Base-by-base conservation (phyloP, 1,284 basidiomycete genomes). In the Uromyces viciae-fabae region DNA sequence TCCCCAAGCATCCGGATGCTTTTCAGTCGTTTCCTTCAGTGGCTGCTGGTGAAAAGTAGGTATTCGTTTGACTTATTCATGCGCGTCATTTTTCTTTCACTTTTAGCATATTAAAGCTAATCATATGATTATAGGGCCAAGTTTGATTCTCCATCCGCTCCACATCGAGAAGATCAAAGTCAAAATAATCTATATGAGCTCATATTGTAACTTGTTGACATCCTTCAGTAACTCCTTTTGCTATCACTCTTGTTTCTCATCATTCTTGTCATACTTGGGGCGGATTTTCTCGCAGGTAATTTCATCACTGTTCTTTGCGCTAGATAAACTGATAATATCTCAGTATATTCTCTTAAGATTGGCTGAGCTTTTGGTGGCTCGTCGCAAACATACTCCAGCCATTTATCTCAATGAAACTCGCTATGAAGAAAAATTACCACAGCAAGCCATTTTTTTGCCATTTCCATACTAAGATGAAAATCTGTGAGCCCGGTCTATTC, bases 1-100 rank as follows among this genome's bases (percentile, higher is more conserved):
- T 93, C 54, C 96, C 97, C 0, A 98, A 99, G 84, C 96, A 99
- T 86, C 94, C 95, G n/a, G 95, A 98, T 85, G 88, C 96, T 76
- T 99, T 99, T 86, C 91, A 93, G 1, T 96, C 94, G 1, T 99
- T 99, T 86, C 97, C 97, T 22, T 95, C 93, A 56, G 90, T 92
- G 28, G 97, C 97, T n/a, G 94, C 94, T 2, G 97, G 97, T 31
- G 97, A 99, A 87, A 93, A 91, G 94, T 94, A 36, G 14, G n/a
- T 69, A n/a, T 36, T 19, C 19, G 11, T 66, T 33, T 15, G 28
- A 28, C 52, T 22, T 15, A 19, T 69, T 64, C 19, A 31, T 28
- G 38, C 2, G 22, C 5, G 5, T 33, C 11, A 28, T 49, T 33
- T 33, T 54, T 68, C 25, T 22, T 22, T 22, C 22, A 74, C n/a